Evolutionary conservation across 2,329 filamentous ascomycete genomes (phyloP).

Genomic region (Sordariomycetes sp.): DNA sequence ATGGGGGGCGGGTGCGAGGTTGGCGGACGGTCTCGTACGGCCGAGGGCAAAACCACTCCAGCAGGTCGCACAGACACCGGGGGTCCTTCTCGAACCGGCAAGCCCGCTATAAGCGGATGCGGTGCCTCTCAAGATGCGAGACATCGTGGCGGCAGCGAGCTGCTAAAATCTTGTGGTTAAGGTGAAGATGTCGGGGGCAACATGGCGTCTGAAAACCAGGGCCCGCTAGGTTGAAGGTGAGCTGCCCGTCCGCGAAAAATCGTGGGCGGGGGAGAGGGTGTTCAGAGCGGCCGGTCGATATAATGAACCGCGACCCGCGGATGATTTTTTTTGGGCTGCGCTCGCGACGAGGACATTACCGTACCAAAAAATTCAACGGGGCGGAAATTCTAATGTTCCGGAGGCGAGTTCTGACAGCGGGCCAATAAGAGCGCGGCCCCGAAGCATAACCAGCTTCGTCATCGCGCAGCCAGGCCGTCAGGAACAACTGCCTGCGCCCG

Average conservation of each 20-base stretch:
- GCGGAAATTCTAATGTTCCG: background rate
- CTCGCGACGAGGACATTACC: background rate
- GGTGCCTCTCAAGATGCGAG: background rate
- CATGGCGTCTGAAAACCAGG: background rate
- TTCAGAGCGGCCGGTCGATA: background rate
- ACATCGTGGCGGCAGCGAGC: background rate
- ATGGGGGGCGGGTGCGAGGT: background rate
- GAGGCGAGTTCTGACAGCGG: background rate
- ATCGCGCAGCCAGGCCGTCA: background rate
- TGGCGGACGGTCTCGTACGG: conserved; percentile 17
- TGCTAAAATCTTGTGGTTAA: background rate
- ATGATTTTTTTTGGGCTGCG: background rate
- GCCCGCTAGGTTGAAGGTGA: background rate
- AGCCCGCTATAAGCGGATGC: background rate
- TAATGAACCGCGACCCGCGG: background rate
- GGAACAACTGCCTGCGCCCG: background rate
- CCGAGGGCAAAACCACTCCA: background rate
- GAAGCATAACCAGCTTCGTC: background rate
- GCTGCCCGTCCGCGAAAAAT: background rate
- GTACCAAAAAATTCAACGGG: background rate
- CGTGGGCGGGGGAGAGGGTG: background rate
- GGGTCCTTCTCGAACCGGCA: background rate
- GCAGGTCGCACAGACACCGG: conserved; percentile 2
- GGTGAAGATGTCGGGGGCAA: background rate
- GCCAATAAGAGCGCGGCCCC: background rate